Conservation (phyloP, 495 filamentous ascomycete species). For the Schizothecium vesticola region DNA sequence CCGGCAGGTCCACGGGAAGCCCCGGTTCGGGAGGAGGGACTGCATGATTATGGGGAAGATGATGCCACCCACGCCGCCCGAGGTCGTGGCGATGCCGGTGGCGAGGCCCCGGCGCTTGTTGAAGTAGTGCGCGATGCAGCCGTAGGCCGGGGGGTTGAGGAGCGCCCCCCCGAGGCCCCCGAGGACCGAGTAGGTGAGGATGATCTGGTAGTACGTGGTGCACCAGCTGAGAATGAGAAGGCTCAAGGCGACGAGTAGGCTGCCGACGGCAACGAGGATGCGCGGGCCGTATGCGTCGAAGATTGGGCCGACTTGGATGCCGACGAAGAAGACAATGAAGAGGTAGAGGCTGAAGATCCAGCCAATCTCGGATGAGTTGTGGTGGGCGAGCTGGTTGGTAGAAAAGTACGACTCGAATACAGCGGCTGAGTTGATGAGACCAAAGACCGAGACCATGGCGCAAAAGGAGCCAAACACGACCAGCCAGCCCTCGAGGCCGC, state of each 20-base stretch:
- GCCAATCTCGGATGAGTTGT: slow-evolving; percentile 53
- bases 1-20: slow-evolving; percentile 56
- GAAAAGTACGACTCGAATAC: slow-evolving; percentile 60
- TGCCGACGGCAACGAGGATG: slow-evolving; percentile 48
- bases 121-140: slow-evolving; percentile 62
- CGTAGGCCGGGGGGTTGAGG: slow-evolving; percentile 55
- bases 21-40: slow-evolving; percentile 41
- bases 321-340: slow-evolving; percentile 59
- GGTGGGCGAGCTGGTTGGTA: slow-evolving; percentile 51
- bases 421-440: slow-evolving; percentile 58
- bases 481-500: slow-evolving; percentile 55
- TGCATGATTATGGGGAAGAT: slow-evolving; percentile 55
- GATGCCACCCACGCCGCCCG: slow-evolving; percentile 57
- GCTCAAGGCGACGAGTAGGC: slow-evolving; percentile 45
- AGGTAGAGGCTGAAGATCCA: slow-evolving; percentile 62
- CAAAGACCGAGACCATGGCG: slow-evolving; percentile 59
- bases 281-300: slow-evolving; percentile 60
- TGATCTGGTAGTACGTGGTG: slow-evolving; percentile 59
- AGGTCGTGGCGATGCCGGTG: slow-evolving; percentile 58
- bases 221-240: slow-evolving; percentile 51
- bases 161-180: slow-evolving; percentile 53
- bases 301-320: slow-evolving; percentile 61
- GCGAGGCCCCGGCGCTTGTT: slow-evolving; percentile 54
- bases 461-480: slow-evolving; percentile 57
- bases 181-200: slow-evolving; percentile 54